Evolutionary conservation across 768 basidiomycete genomes (phyloP), one percentile per base, ranked within the genome.

Genomic region (Antrodiella citrinella): DNA sequence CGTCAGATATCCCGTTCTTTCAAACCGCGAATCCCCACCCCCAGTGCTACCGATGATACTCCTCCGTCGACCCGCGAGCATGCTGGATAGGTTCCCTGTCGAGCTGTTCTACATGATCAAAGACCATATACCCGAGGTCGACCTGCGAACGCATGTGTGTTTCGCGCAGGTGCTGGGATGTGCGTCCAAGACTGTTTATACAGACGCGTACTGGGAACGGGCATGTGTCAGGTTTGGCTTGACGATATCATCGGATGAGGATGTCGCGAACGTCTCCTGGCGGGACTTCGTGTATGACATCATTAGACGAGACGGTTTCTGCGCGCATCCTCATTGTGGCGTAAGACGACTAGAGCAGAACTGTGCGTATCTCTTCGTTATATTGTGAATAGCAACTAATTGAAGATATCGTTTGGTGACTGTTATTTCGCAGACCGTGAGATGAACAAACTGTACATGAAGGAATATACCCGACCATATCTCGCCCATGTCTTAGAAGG

Each of bases 91-190:
- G 9, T 22, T 43, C 19, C 41, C 41, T 10, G n/a, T 22, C 9
- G 53, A 54, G 25, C 23, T 54, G 19, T 40, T 48, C 26, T 49
- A 42, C 45, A 15, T 35, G 11, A 23, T 51, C 54, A 51, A 45
- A 25, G 22, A 45, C 13, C 26, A 3, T 30, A 48, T 54, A 23
- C 26, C 47, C 3, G 4, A 23, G 12, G 22, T 30, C 19, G 54
- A 54, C 44, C 7, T 54, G 15, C 54, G 47, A 10, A 54, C 54
- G 5, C 50, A 54, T n/a, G 50, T 54, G 38, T 54, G 54, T 24
- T 51, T 40, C 19, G 42, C 46, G 20, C 51, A 23, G 15, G 49
- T 2, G 50, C 49, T n/a, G 49, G 46, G 21, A 19, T 19, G 4
- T 42, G 47, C 4, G 13, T 11, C 2, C 4, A 54, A 1, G 11